Evolutionary conservation across 345 rosid genomes (phyloP), one percentile per base, ranked within the genome.

Genomic region (Gossypium stocksii): DNA sequence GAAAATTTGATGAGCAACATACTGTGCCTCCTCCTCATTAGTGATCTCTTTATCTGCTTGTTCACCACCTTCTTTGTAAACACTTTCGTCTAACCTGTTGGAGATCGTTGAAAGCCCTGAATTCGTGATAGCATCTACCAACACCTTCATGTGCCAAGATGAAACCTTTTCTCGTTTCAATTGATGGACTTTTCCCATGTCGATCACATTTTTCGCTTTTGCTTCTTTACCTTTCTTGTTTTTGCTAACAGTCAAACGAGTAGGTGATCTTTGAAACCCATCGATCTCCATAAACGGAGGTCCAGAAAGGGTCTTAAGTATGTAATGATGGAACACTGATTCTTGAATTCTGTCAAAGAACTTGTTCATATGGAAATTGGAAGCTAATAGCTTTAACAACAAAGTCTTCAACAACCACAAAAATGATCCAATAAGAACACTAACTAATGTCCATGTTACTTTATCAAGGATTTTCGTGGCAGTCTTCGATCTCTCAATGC

Each of bases 301-400:
- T 71, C 98, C 98, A 0, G 94, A 89, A 43, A 94, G 89, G 4
- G 94, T 89, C 76, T 85, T 89, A 41, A 94, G 80, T 76, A 94
- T 71, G 77, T 94, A 94, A 43, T 94, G 97, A 83, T 92, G 86
- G 74, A 92, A 92, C 66, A 94, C 76, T 1, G 97, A 90, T 64
- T 90, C 98, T 83, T 94, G 98, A 74, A 90, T 92, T 70, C 98
- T 84, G 77, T 94, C 98, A 57, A 94, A 94, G 85, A 90, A 94
- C 66, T 85, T 83, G 60, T 83, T 84, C 29, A 94, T 91, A 15
- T 94, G 97, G 86, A 92, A 94, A 78, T 77, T 89, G 2, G 94
- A 90, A 66, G 98, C 97, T 74, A 94, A 83, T 25, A 92, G 85
- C 81, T 94, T 94, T 53, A 94, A 78, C 81, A 86, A 80, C 73